These are phyloP conservation scores for Furcasterigmium furcatum DNA, from an alignment of 2,329 filamentous ascomycete genomes.

Conservation along the genomic window DNA sequence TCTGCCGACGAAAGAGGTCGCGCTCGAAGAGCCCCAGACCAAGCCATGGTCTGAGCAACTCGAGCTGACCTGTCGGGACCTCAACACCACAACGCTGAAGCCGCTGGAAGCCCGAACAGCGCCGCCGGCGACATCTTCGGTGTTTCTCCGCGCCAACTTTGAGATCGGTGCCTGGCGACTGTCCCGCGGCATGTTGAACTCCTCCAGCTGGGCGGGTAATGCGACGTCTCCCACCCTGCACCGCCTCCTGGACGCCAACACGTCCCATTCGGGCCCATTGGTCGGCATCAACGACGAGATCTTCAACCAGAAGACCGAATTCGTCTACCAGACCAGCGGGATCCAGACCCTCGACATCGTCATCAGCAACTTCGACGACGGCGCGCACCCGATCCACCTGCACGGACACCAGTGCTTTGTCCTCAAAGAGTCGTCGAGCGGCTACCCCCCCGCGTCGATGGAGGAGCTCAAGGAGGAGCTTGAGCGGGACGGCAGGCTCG, in stretches of 20 bases:
- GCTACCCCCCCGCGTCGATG: conserved; percentile 26
- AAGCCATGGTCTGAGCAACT: too few relatives aligned
- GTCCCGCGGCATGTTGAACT: too few relatives aligned
- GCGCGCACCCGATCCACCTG: conserved; percentile 44
- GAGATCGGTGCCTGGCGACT: too few relatives aligned
- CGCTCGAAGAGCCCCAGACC: too few relatives aligned
- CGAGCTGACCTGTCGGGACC: too few relatives aligned
- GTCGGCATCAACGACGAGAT: conserved; percentile 23
- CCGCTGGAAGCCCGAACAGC: too few relatives aligned
- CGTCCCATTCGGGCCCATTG: conserved; percentile 1
- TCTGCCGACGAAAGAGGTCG: too few relatives aligned
- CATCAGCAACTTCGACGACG: conserved; percentile 28
- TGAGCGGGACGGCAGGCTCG: too few relatives aligned
- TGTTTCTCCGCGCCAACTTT: too few relatives aligned
- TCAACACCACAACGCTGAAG: too few relatives aligned
- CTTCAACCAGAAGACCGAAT: conserved; percentile 19
- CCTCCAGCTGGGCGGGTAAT: conserved; percentile 43
- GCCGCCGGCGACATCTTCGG: too few relatives aligned
- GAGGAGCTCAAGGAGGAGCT: conserved; percentile 20
- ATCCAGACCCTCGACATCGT: conserved; percentile 18
- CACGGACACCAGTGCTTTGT: conserved; percentile 59
- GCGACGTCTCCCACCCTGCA: conserved; percentile 29
- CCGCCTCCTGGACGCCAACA: conserved; percentile 25
- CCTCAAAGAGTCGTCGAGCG: conserved; percentile 23
- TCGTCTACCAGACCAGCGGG: conserved; percentile 6